These are phyloP conservation scores for Jimgerdemannia lactiflua DNA, from an alignment of 192 early-diverging fungal species.

Conservation along the genomic window DNA sequence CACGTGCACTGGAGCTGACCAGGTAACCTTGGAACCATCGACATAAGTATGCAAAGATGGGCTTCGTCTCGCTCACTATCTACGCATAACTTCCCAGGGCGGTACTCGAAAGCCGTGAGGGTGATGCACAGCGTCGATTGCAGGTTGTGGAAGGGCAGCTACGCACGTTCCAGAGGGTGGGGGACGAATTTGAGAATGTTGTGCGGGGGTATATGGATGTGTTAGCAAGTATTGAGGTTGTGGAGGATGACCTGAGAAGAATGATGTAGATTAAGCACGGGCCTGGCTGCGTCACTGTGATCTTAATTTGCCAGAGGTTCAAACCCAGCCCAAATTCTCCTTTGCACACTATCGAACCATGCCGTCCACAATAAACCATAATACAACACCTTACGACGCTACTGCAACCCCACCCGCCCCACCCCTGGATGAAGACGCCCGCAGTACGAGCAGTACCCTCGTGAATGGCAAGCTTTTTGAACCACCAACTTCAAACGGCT, in stretches of 20 bases:
- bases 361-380: not conserved
- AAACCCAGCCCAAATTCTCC: not conserved
- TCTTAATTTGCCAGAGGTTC: not conserved
- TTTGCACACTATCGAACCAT: not conserved
- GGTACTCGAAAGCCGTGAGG: conserved; percentile 2
- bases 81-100: not conserved
- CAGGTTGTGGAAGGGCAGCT: conserved; percentile 14
- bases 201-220: conserved; percentile 25
- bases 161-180: conserved; percentile 19
- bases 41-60: not conserved
- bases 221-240: conserved; percentile 20
- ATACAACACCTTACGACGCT: not conserved
- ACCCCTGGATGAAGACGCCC: conserved; percentile 39
- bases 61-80: not conserved
- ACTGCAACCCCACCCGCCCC: not conserved
- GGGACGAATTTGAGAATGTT: conserved; percentile 27
- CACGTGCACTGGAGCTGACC: not conserved
- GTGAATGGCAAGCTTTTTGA: conserved; percentile 36
- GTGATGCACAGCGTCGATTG: conserved; percentile 3
- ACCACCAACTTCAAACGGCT: conserved; percentile 16
- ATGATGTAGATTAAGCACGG: not conserved
- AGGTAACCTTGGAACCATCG: not conserved
- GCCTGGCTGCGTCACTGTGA: not conserved
- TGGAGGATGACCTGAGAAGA: conserved; percentile 27
- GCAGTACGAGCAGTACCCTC: conserved; percentile 51